phyloP scores from a whole-genome alignment of 805 yeast genomes.

The Myxozyma kluyveri region DNA sequence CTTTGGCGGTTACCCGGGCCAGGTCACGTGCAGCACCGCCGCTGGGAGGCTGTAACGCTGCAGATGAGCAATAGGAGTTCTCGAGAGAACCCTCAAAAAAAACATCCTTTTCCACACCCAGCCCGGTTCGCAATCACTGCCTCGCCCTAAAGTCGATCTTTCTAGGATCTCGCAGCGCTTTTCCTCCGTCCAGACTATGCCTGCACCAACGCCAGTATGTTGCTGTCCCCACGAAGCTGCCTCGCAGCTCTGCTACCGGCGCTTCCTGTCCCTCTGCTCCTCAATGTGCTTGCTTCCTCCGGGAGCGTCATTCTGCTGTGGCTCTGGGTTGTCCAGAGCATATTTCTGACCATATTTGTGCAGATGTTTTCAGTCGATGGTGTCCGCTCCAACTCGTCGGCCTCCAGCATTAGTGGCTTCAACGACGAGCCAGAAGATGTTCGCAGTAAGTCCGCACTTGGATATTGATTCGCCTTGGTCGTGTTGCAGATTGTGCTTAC shows the following conservation, averaged over 20 bases:
- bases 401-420: constrained; percentile 20
- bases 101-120: no score
- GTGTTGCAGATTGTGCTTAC: background rate
- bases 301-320: background rate
- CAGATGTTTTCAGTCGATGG: constrained; percentile 28
- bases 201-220: constrained; percentile 12
- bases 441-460: constrained; percentile 27
- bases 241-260: constrained; percentile 3
- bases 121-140: background rate
- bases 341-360: background rate
- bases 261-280: background rate
- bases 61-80: no score
- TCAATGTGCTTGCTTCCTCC: background rate
- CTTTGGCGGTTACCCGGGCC: no score
- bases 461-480: background rate
- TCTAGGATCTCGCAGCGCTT: background rate
- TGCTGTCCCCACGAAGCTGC: background rate
- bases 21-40: no score
- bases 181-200: constrained; percentile 1
- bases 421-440: constrained; percentile 33
- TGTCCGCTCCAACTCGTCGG: constrained; percentile 6
- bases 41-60: no score
- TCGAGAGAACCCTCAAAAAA: no score
- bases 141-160: background rate
- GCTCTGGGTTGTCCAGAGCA: background rate